Evolutionary conservation across 441 rosid genomes (phyloP), one percentile per base, ranked within the genome.

Genomic region (Metrosideros polymorpha): DNA sequence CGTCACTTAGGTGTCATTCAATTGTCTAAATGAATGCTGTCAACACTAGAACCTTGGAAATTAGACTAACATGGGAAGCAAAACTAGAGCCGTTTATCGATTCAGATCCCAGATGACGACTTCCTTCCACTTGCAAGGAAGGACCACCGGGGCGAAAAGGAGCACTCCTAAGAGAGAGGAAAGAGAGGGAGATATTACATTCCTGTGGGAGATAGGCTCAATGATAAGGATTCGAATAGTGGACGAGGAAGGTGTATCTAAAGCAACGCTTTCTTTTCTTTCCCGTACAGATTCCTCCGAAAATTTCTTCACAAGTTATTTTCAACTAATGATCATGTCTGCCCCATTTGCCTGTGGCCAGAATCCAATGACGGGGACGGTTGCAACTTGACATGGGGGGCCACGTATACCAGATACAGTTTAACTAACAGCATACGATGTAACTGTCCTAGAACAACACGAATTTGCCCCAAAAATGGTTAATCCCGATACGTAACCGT

Each of bases 281-380:
- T 42, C 79, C 45, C 83, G 85, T 88, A 57, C 86, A 82, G 91
- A 92, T 92, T 91, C 95, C 90, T 89, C 76, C 87, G 91, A 90
- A 92, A 92, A 71, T 71, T 71, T 39, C 87, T 88, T 89, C 89
- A 84, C 63, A 17, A 2, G 90, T 89, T 76, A 87, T 90, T 90
- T 77, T 93, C 95, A 93, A 82, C 95, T 88, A 94, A 91, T 93
- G 93, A 93, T 94, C 93, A 92, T 88, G 51, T 52, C 84, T 77
- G 51, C 88, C 90, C 91, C 92, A 91, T 63, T 84, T 8, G 89
- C 86, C 18, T 90, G 89, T 88, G 91, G 91, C 51, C 88, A 83
- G 88, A 84, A 86, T 90, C 89, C 89, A 86, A 84, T 82, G 92
- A 87, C 84, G 42, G 79, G 53, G 91, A 91, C 82, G 25, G 49